Percentiles rank a stretch among this genome's conserved stretches.
Conservation (phyloP, 148 eudicot genomes). For the Chenopodium quinoa region DNA sequence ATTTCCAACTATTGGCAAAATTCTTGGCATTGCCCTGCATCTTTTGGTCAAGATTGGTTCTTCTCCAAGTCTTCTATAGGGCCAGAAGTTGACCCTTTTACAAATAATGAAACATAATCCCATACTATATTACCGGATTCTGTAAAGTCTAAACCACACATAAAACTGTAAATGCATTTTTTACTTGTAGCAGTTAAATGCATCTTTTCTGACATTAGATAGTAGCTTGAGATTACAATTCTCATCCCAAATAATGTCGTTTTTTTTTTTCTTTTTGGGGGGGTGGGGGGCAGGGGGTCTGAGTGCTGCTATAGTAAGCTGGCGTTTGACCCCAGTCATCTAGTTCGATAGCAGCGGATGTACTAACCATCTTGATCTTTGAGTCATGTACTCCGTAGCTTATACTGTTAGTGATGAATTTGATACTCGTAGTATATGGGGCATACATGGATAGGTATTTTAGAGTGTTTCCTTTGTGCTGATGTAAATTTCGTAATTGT, state of each 20-base stretch:
- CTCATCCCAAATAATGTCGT: not conserved
- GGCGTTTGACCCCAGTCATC: not conserved
- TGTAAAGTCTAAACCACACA: not conserved
- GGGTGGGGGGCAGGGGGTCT: not conserved
- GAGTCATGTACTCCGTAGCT: not conserved
- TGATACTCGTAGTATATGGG: not conserved
- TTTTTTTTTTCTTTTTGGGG: not conserved
- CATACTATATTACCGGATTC: not conserved
- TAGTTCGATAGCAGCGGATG: not conserved
- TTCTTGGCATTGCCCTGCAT: constrained; percentile 1
- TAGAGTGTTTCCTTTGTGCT: not conserved
- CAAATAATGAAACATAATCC: not conserved
- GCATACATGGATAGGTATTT: not conserved
- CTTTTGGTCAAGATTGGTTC: not conserved
- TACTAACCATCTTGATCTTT: not conserved
- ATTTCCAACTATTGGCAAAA: not conserved
- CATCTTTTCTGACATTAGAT: not conserved
- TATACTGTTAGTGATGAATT: not conserved
- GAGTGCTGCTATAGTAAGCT: constrained; percentile 1
- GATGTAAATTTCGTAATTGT: not conserved
- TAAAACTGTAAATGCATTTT: constrained; percentile 11
- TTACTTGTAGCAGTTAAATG: not conserved
- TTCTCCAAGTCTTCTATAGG: not conserved
- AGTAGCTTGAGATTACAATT: not conserved
- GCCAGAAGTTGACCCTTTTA: not conserved